Base-by-base conservation (phyloP, 1,139 yeast species). In the Yamadazyma sp. region DNA sequence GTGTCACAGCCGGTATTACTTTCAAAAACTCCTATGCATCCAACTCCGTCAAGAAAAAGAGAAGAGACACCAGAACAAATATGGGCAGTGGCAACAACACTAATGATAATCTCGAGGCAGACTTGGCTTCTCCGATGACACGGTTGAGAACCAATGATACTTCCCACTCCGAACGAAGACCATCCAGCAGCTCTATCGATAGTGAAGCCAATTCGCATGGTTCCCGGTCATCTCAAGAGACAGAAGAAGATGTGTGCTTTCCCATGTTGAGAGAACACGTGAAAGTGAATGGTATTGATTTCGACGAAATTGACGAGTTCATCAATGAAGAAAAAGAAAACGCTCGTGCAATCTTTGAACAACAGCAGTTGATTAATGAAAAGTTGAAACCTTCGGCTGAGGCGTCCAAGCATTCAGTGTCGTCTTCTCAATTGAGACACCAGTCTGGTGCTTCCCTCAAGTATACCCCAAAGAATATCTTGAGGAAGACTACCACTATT, bases 241-340 rank as follows among this genome's bases (percentile, higher is more conserved):
- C 96, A 0, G 97, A 90, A 56, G 97, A 90, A 57, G 97, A 92
- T 73, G 98, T 92, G 33, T 92, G 97, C 70, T 89, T 90, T 65
- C 97, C 98, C 1, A 85, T 88, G 87, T 70, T 81, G 37, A 80
- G 87, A 16, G 87, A 82, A 51, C 84, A 80, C 50, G 72, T 78
- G 10, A 71, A 86, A 45, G 70, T 82, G 30, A 80, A 80, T 47
- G 92, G 90, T 11, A 83, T 85, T 48, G 90, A 85, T 59, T 84
- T 84, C 52, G 86, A 80, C 56, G 92, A 83, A 51, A 73, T 85
- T 53, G 92, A 84, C 45, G 89, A 84, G 48, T 84, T 82, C 51
- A 80, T 84, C 39, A 69, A 71, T 38, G 86, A 80, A 34, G 76
- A 71, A 47, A 51, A 63, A 18, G 72, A 65, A 33, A 59, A 61